These are phyloP conservation scores for Emergomyces pasteurianus DNA, from an alignment of 2,329 filamentous ascomycete species.

Conservation along the genomic window DNA sequence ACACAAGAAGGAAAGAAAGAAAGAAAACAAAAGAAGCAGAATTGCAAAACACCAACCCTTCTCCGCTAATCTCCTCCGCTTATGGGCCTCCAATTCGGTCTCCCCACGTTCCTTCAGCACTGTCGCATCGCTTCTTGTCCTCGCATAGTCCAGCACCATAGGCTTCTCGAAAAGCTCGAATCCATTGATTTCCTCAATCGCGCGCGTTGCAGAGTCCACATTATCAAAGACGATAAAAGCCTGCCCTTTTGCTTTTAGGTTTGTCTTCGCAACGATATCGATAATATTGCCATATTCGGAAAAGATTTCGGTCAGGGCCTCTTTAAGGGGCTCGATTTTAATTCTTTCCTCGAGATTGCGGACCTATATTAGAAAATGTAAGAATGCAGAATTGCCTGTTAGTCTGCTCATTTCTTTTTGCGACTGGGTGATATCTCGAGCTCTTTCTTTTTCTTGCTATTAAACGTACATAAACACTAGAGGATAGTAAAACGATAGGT, in stretches of 20 bases:
- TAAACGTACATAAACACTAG: conserved; percentile 31
- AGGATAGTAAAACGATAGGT: neutral
- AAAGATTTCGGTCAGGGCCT: conserved; percentile 66
- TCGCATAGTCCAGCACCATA: conserved; percentile 73
- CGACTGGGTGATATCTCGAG: neutral
- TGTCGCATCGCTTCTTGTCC: conserved; percentile 75
- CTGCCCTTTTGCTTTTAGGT: conserved; percentile 85
- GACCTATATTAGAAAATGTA: conserved; percentile 28
- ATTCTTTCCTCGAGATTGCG: conserved; percentile 88
- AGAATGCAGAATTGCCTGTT: neutral
- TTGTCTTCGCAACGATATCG: conserved; percentile 79
- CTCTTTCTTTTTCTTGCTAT: conserved; percentile 3
- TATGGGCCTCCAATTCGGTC: conserved; percentile 80
- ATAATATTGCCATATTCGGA: conserved; percentile 76
- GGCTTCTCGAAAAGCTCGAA: conserved; percentile 89
- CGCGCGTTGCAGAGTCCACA: conserved; percentile 63
- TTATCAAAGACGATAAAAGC: conserved; percentile 87
- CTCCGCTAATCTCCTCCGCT: conserved; percentile 70
- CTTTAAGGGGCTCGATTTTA: conserved; percentile 65
- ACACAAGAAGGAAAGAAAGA: too few species aligned
- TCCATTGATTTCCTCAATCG: conserved; percentile 80
- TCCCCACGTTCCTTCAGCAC: conserved; percentile 60
- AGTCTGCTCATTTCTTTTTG: neutral
- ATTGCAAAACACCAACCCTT: conserved; percentile 58
- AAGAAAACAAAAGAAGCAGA: too few species aligned